phyloP scores from a whole-genome alignment of 768 basidiomycete genomes.

The Rubroboletus pulcherrimus region DNA sequence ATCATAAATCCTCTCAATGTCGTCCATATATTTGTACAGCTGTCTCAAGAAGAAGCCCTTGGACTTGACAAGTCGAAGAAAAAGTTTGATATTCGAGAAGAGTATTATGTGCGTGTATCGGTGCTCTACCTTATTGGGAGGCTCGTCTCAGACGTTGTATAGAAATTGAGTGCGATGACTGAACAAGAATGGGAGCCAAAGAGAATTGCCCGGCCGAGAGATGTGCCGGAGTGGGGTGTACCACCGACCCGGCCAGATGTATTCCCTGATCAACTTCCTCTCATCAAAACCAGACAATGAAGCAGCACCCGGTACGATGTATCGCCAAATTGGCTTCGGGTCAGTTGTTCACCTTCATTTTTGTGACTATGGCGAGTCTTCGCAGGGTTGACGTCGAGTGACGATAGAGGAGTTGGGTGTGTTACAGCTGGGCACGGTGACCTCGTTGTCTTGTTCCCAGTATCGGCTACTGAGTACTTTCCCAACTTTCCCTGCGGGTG shows the following conservation, averaged over 20 bases:
- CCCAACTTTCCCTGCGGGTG: background rate
- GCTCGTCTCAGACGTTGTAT: background rate
- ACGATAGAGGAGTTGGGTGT: background rate
- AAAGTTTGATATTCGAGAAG: constrained; percentile 90
- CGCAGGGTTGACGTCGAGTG: background rate
- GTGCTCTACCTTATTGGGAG: background rate
- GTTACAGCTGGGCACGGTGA: background rate
- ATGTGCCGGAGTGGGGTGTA: constrained; percentile 93
- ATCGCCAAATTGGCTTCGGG: background rate
- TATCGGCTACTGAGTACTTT: background rate
- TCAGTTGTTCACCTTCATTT: background rate
- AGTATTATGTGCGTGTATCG: constrained; percentile 79
- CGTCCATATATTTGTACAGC: constrained; percentile 32
- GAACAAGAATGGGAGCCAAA: constrained; percentile 85
- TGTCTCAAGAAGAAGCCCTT: constrained; percentile 77
- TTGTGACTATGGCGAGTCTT: background rate
- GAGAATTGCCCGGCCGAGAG: constrained; percentile 77
- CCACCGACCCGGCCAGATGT: constrained; percentile 47
- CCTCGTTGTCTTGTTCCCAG: background rate
- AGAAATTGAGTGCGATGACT: constrained; percentile 60
- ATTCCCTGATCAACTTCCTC: constrained; percentile 22
- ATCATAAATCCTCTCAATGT: background rate
- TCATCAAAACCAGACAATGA: constrained; percentile 2
- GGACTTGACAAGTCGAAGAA: constrained; percentile 65
- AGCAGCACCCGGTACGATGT: background rate